Conservation (phyloP, 257 asterid species). For the Asclepias syriaca region DNA sequence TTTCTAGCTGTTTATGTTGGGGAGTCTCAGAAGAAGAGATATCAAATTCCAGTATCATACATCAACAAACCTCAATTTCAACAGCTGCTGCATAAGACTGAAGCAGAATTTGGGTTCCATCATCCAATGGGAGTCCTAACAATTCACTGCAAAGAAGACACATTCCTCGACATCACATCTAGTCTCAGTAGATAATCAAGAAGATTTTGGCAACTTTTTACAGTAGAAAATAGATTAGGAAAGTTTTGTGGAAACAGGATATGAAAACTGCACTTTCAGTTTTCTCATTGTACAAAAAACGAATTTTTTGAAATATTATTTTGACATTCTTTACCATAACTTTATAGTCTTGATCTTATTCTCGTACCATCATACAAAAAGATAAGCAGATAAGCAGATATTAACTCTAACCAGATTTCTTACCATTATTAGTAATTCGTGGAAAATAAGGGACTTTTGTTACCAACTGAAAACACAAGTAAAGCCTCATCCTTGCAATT, state of each 20-base stretch:
- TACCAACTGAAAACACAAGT: neutral
- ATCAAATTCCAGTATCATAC: conserved; percentile 24
- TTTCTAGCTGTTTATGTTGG: conserved; percentile 31
- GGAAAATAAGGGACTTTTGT: neutral
- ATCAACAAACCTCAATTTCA: conserved; percentile 27
- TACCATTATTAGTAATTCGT: neutral
- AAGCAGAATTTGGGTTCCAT: conserved; percentile 34
- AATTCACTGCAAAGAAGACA: conserved; percentile 29
- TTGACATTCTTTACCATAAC: neutral
- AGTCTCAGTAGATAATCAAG: neutral
- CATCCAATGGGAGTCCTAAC: conserved; percentile 34
- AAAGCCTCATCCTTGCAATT: neutral
- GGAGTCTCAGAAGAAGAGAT: conserved; percentile 19
- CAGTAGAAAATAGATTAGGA: neutral
- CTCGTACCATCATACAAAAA: neutral
- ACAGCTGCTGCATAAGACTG: conserved; percentile 17
- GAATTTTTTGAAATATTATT: neutral
- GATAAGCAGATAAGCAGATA: neutral
- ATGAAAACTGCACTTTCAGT: neutral
- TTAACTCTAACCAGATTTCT: neutral
- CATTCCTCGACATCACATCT: conserved; percentile 26
- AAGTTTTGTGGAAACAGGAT: neutral
- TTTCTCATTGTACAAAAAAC: neutral
- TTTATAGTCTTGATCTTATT: neutral
- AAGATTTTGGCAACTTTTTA: neutral